Conservation (phyloP, 345 rosid genomes). For the Ceriops decandra region DNA sequence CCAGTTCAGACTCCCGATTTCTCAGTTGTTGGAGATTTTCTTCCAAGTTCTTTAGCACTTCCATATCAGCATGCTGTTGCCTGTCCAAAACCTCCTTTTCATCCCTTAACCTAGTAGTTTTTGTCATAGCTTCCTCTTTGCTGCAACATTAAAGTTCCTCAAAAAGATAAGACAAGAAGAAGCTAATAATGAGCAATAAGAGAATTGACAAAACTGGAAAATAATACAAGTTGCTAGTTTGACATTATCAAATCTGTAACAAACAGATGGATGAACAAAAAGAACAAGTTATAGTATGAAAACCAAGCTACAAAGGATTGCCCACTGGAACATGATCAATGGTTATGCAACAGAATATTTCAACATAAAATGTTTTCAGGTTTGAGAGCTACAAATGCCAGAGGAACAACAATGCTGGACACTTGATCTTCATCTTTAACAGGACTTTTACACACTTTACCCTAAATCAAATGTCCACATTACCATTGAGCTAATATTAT, state of each 20-base stretch:
- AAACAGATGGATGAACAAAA: too few species aligned
- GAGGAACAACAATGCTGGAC: too few species aligned
- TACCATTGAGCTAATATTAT: too few species aligned
- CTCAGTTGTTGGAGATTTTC: constrained; percentile 88
- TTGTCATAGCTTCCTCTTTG: constrained; percentile 92
- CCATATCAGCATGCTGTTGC: constrained; percentile 87
- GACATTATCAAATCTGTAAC: neutral
- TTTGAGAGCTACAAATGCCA: too few species aligned
- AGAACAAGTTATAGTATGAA: too few species aligned
- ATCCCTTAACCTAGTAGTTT: constrained; percentile 82
- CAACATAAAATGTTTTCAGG: too few species aligned
- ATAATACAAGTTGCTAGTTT: neutral
- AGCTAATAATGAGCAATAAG: neutral
- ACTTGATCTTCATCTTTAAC: too few species aligned
- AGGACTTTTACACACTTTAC: too few species aligned
- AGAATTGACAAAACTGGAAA: neutral
- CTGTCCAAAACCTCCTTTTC: constrained; percentile 93
- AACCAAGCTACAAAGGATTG: too few species aligned
- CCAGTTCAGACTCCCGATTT: constrained; percentile 70
- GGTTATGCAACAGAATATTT: too few species aligned
- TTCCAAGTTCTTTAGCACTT: constrained; percentile 85
- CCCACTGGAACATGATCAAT: too few species aligned
- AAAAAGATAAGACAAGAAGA: neutral
- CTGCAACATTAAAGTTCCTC: constrained; percentile 41
- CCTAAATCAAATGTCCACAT: too few species aligned